phyloP scores from a whole-genome alignment of 2,329 filamentous ascomycete genomes.

The Alternaria tenuissima region DNA sequence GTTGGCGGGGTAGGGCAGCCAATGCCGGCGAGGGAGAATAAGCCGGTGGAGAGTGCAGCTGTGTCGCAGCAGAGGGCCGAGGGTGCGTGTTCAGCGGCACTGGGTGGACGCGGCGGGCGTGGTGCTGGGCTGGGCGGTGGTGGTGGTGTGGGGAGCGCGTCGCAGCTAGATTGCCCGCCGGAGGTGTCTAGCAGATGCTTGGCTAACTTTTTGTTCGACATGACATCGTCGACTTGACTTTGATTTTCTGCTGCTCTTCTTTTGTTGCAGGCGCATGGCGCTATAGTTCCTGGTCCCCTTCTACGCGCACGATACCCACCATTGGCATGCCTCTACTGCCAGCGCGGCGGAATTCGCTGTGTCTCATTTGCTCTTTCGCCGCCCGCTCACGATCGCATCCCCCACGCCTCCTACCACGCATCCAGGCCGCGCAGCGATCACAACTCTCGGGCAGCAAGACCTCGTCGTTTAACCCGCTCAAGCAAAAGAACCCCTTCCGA shows the following conservation, averaged over 20 bases:
- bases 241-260: neutral
- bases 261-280: slow-evolving; percentile 5
- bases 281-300: neutral
- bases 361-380: slow-evolving; percentile 53
- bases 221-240: slow-evolving; percentile 24
- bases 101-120: neutral
- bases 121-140: slow-evolving; percentile 1
- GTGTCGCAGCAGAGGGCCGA: neutral
- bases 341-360: slow-evolving; percentile 44
- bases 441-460: neutral
- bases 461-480: slow-evolving; percentile 1
- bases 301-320: neutral
- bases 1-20: slow-evolving; percentile 52
- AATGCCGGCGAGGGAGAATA: slow-evolving; percentile 16
- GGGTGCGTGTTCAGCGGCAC: neutral
- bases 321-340: slow-evolving; percentile 40
- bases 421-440: slow-evolving; percentile 31
- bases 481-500: neutral
- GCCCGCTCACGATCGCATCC: slow-evolving; percentile 29
- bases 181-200: slow-evolving; percentile 22
- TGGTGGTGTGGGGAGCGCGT: slow-evolving; percentile 27
- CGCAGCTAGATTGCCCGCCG: slow-evolving; percentile 27
- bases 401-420: slow-evolving; percentile 40
- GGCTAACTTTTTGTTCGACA: slow-evolving; percentile 33
- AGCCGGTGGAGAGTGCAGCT: neutral